Evolutionary conservation across 345 rosid species (phyloP).

Genomic region (Cardamine resedifolia): DNA sequence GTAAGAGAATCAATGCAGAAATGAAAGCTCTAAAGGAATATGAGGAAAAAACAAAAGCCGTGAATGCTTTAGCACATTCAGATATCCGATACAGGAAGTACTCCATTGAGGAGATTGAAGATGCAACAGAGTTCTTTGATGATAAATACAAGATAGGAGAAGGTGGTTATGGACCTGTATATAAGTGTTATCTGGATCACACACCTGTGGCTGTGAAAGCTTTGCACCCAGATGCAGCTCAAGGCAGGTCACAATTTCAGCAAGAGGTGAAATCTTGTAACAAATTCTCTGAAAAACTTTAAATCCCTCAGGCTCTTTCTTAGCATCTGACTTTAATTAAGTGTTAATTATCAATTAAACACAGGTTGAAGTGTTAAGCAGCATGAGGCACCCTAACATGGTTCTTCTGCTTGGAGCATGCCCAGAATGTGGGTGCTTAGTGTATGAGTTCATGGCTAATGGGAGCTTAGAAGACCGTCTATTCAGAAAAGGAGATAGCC

Average conservation of each 20-base stretch:
- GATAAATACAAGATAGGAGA: conserved; percentile 74
- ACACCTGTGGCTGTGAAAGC: conserved; percentile 86
- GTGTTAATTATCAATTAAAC: not conserved
- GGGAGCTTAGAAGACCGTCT: conserved; percentile 93
- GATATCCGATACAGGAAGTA: conserved; percentile 76
- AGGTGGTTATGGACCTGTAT: conserved; percentile 97
- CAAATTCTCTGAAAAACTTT: not conserved
- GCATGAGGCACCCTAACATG: conserved; percentile 92
- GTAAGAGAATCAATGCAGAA: conserved; percentile 71
- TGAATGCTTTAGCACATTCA: conserved; percentile 50
- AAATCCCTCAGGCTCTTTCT: not conserved
- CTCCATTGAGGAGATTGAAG: conserved; percentile 77
- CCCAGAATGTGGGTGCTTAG: conserved; percentile 85
- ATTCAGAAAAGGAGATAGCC: conserved; percentile 55
- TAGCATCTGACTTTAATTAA: conserved; percentile 15
- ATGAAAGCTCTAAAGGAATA: conserved; percentile 71
- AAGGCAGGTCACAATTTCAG: conserved; percentile 90
- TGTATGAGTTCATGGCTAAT: conserved; percentile 87
- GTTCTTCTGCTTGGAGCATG: conserved; percentile 92
- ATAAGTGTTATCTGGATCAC: conserved; percentile 71
- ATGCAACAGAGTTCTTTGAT: conserved; percentile 71
- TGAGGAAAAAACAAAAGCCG: conserved; percentile 69
- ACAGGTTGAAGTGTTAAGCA: conserved; percentile 83
- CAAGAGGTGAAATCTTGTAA: conserved; percentile 61
- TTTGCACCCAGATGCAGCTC: conserved; percentile 85